Percentiles rank a stretch among this genome's conserved stretches.
These are phyloP conservation scores for Pseudisothecium myosuroides DNA, from an alignment of 225 moss, liverwort and hornwort genomes.

Conservation along the genomic window DNA sequence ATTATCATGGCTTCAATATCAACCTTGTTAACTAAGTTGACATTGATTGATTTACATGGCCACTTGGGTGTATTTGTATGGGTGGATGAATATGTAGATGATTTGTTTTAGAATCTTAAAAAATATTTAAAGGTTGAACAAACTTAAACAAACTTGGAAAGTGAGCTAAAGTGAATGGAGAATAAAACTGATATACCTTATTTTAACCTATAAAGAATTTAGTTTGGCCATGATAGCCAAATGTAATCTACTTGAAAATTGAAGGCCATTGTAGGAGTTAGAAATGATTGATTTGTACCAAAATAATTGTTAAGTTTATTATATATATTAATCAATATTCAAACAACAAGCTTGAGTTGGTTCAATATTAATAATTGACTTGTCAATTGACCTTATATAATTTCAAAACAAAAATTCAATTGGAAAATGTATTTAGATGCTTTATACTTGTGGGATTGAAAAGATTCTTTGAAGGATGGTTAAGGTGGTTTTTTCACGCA, in stretches of 20 bases:
- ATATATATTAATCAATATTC: too few relatives aligned
- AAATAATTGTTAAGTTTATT: background rate
- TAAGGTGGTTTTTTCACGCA: too few relatives aligned
- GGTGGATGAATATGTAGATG: background rate
- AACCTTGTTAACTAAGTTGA: fast-evolving
- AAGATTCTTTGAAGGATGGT: fast-evolving
- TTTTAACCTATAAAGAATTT: background rate
- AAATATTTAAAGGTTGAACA: background rate
- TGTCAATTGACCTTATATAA: background rate
- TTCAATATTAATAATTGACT: too few relatives aligned
- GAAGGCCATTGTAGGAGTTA: background rate
- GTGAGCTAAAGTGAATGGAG: background rate
- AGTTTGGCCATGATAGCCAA: background rate
- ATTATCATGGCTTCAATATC: too few relatives aligned
- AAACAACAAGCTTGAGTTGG: too few relatives aligned
- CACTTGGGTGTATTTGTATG: background rate
- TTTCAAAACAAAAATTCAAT: background rate
- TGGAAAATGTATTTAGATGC: background rate
- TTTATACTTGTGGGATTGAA: background rate
- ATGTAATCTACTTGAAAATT: background rate
- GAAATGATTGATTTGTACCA: background rate
- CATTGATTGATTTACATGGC: background rate
- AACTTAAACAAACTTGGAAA: background rate
- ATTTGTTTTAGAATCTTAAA: background rate
- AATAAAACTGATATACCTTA: background rate